Evolutionary conservation across 2,329 filamentous ascomycete genomes (phyloP), one percentile per base, ranked within the genome.

Genomic region (Daldinia sp.): DNA sequence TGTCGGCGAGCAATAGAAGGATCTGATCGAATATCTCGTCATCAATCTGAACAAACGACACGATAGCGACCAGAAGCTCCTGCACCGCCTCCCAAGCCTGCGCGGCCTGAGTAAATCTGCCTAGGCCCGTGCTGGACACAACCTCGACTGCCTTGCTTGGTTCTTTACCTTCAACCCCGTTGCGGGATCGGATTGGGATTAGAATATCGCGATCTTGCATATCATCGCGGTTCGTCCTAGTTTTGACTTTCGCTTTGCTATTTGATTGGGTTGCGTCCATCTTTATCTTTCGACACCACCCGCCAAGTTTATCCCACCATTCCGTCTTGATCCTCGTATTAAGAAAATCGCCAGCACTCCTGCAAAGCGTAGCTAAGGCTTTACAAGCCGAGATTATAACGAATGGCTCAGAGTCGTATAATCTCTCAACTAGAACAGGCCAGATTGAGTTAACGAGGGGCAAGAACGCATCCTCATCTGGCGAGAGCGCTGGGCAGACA

Each of bases 381-480:
- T 87, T 82, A 61, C 92, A 88, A 4, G 93, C 89, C 13, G 89
- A 86, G 7, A 90, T 84, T 2, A 85, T 85, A 8, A 97, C 85
- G 72, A 88, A 90, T 0, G 86, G 79, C 74, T 93, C 89, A 3
- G 78, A 67, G 66, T 93, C 91, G 67, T 87, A 85, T 4, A 93
- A 80, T 21, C 88, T 83, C n/a, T 83, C 81, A 1, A 90, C 79
- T 4, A 97, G 80, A 5, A 96, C 90, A 0, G 94, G 93, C 94
- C 94, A 99, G 6, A 98, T 81, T 2, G 90, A 89, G 76, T 98
- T 95, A 69, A 98, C 88, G 0, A 98, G 83, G 0, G 95, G 95
- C 1, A 99, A 79, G 74, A 97, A 97, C 0, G 88, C 87, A 64
- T 94, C 88, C 73, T 97, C 91, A 68, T 97, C 88, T 3, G 82